Evolutionary conservation across 73 alveolate genomes (phyloP), one percentile per base, ranked within the genome.

Genomic region (Tetrahymena malaccensis): DNA sequence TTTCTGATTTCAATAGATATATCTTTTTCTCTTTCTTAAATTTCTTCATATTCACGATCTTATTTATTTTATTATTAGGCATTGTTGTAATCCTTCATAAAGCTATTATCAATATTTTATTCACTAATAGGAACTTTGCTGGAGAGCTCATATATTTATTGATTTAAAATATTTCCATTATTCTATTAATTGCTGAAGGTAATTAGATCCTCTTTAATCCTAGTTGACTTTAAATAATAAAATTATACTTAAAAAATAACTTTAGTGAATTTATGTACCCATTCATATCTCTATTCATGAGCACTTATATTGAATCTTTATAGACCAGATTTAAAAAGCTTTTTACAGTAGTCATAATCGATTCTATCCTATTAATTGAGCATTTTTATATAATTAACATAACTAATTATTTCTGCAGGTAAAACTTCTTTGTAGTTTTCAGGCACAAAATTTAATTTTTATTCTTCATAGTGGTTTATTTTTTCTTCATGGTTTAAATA

Each of bases 321-420:
- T 3, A 95, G 57, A 15, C 93, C 35, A n/a, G 38, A 55, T 55
- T 84, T 95, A 95, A 95, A 95, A 34, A 95, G 35, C 55, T 89
- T 95, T 33, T 85, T 95, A 31, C 85, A 55, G 50, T 85, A 95
- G 35, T 95, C 97, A 95, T 95, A 95, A 50, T 95, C 97, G 33
- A 57, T 38, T 38, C 89, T 85, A 35, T 95, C 50, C 40, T 55
- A 40, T 85, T 43, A 56, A 34, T 95, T 95, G 21, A 94, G 93
- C 95, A 85, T 85, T 38, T 94, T 95, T 0, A 95, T 57, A 44
- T 57, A 95, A 84, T 84, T 21, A 27, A 95, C 44, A 55, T 85
- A 95, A 50, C 93, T 35, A 0, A 95, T 94, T 10, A 95, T 27
- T 85, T 95, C 96, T 8, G 93, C 31, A 9, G 96, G 96, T 89